Evolutionary conservation across 495 filamentous ascomycete genomes (phyloP).

Genomic region (Aspergillus diversus): DNA sequence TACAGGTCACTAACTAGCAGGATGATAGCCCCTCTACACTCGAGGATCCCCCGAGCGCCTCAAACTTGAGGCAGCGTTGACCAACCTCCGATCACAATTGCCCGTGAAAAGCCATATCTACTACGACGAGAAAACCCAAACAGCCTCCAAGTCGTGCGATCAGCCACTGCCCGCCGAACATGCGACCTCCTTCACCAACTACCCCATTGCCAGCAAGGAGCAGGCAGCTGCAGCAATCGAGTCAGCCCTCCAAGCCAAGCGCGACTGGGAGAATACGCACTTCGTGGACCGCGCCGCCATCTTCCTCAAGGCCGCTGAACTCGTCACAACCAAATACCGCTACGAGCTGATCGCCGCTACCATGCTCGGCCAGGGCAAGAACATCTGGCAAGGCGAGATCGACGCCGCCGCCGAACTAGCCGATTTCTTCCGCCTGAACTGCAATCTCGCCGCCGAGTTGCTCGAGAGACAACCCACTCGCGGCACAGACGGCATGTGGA

Average conservation of each 20-base stretch:
- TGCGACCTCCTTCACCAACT: slow-evolving; percentile 67
- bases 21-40: slow-evolving; percentile 68
- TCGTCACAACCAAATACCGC: slow-evolving; percentile 85
- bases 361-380: slow-evolving; percentile 96
- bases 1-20: no score
- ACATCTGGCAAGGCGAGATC: slow-evolving; percentile 96
- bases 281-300: slow-evolving; percentile 89
- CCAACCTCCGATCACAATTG: slow-evolving; percentile 50
- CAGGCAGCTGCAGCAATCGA: slow-evolving; percentile 76
- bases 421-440: slow-evolving; percentile 87
- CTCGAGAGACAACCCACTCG: slow-evolving; percentile 73
- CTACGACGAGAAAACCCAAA: slow-evolving; percentile 61
- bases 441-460: slow-evolving; percentile 74
- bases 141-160: slow-evolving; percentile 29
- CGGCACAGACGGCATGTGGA: slow-evolving; percentile 67
- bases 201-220: slow-evolving; percentile 69
- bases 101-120: slow-evolving; percentile 51
- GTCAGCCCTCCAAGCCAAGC: slow-evolving; percentile 78
- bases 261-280: slow-evolving; percentile 77
- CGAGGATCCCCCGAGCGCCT: slow-evolving; percentile 71
- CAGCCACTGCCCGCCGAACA: slow-evolving; percentile 81
- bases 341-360: slow-evolving; percentile 93
- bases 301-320: slow-evolving; percentile 92
- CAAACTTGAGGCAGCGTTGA: slow-evolving; percentile 66
- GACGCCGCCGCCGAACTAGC: slow-evolving; percentile 89